Evolutionary conservation across 768 basidiomycete genomes (phyloP).

Genomic region (Phaeotremella skinneri): DNA sequence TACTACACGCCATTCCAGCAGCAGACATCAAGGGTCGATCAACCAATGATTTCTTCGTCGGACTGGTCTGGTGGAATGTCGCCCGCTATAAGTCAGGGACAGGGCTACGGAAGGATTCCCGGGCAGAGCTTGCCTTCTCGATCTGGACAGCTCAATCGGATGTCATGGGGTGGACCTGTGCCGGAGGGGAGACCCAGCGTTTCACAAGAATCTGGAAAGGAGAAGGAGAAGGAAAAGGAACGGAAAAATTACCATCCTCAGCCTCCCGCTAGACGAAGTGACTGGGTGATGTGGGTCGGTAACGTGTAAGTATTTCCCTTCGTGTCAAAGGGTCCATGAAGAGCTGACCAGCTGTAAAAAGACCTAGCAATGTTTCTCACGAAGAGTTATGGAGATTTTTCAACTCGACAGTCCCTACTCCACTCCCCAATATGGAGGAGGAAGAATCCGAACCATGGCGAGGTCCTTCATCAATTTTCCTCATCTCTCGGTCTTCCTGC

Average conservation of each 20-base stretch:
- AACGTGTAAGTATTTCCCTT: constrained; percentile 64
- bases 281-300: constrained; percentile 96
- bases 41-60: neutral
- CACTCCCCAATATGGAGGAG: constrained; percentile 19
- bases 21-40: neutral
- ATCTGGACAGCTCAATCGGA: constrained; percentile 11
- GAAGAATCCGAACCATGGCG: constrained; percentile 41
- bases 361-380: constrained; percentile 65
- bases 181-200: neutral
- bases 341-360: constrained; percentile 21
- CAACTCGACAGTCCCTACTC: constrained; percentile 53
- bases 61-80: neutral
- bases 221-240: constrained; percentile 24
- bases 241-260: constrained; percentile 50
- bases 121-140: neutral
- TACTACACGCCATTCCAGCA: constrained; percentile 13
- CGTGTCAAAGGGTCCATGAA: neutral
- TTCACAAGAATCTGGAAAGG: neutral
- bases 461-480: constrained; percentile 80
- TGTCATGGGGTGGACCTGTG: constrained; percentile 32
- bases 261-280: constrained; percentile 63
- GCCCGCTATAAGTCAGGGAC: constrained; percentile 3
- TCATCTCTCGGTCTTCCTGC: constrained; percentile 91
- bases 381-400: constrained; percentile 87
- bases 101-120: neutral